phyloP scores from a whole-genome alignment of 139 green algal species.

The Chlamydomonas sphaeroides region DNA sequence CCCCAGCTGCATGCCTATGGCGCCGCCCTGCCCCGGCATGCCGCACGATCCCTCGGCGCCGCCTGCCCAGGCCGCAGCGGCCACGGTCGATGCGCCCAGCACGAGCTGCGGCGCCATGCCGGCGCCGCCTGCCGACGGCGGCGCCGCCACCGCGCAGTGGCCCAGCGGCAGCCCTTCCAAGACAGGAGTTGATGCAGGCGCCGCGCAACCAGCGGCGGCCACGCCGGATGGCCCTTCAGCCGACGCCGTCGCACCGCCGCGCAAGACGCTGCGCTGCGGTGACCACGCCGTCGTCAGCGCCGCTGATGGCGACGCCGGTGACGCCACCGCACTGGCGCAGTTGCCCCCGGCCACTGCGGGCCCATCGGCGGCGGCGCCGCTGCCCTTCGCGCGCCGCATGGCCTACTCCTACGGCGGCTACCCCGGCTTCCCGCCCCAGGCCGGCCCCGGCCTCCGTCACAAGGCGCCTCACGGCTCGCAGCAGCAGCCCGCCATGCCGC shows the following conservation, averaged over 20 bases:
- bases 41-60: not conserved
- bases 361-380: not conserved
- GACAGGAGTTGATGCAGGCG: too few relatives aligned
- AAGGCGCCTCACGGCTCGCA: not conserved
- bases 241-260: too few relatives aligned
- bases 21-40: slow-evolving; percentile 6
- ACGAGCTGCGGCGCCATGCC: too few relatives aligned
- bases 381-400: not conserved
- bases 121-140: too few relatives aligned
- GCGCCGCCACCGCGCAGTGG: too few relatives aligned
- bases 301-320: not conserved
- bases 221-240: too few relatives aligned
- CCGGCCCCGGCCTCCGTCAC: not conserved
- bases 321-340: not conserved
- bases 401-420: slow-evolving; percentile 1
- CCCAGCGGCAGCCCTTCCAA: too few relatives aligned
- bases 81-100: too few relatives aligned
- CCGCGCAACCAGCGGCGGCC: too few relatives aligned
- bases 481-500: not conserved
- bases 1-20: slow-evolving; percentile 2
- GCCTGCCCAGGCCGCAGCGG: too few relatives aligned
- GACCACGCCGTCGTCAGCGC: slow-evolving; percentile 6
- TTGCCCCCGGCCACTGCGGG: not conserved
- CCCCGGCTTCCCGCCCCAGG: not conserved
- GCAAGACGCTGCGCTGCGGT: slow-evolving; percentile 21